Evolutionary conservation across 208 protist genomes (phyloP).

Genomic region (Leishmania braziliensis): DNA sequence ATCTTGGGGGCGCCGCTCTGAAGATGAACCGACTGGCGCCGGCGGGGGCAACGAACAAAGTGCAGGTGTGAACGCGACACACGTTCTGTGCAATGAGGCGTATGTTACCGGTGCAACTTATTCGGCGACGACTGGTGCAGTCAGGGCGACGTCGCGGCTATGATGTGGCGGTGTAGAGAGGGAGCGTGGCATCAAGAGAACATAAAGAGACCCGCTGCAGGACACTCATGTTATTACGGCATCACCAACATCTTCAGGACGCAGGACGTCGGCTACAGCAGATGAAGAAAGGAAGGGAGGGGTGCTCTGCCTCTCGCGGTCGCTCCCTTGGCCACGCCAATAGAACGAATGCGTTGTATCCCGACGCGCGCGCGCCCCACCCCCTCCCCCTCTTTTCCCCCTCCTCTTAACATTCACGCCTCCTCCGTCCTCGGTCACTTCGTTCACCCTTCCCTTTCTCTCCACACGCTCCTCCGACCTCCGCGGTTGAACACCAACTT

Average conservation of each 20-base stretch:
- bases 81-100: conserved; percentile 16
- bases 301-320: neutral
- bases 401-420: neutral
- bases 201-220: neutral
- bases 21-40: neutral
- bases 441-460: no score
- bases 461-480: no score
- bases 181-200: neutral
- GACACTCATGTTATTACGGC: neutral
- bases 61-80: conserved; percentile 18
- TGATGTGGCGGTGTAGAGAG: neutral
- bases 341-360: neutral
- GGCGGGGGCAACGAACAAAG: neutral
- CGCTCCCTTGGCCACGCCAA: neutral
- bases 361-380: neutral
- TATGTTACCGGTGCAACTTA: neutral
- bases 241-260: neutral
- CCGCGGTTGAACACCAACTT: neutral
- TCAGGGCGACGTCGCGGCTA: neutral
- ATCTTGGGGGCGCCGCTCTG: neutral
- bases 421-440: neutral
- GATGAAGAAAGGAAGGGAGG: neutral
- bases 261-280: neutral
- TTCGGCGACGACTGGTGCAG: neutral
- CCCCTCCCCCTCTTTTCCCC: no score